Evolutionary conservation across 352 stramenopile species (phyloP).

Genomic region (Globisporangium orthogonon): DNA sequence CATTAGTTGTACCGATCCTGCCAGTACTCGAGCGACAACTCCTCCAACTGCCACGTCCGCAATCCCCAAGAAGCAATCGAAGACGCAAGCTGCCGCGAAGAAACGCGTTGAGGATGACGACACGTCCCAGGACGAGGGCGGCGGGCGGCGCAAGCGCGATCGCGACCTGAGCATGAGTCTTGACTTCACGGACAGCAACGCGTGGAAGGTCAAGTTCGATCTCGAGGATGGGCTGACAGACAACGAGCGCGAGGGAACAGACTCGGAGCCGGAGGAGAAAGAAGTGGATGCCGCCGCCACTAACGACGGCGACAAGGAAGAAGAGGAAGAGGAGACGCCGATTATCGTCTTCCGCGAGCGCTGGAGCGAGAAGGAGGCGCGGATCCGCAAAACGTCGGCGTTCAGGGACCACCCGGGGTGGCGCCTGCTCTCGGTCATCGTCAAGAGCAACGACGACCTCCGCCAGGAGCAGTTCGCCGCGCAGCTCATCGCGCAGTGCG

Average conservation of each 20-base stretch:
- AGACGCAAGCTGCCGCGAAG: not conserved
- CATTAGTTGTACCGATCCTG: not conserved
- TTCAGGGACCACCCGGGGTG: slow-evolving; percentile 53
- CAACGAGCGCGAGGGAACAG: slow-evolving; percentile 25
- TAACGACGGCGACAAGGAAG: slow-evolving; percentile 12
- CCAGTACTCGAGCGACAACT: not conserved
- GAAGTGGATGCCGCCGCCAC: slow-evolving; percentile 31
- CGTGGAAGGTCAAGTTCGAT: slow-evolving; percentile 72
- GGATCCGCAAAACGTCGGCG: slow-evolving; percentile 48
- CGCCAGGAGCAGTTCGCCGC: slow-evolving; percentile 97
- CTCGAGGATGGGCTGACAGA: slow-evolving; percentile 61
- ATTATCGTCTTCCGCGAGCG: slow-evolving; percentile 81
- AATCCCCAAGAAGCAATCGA: not conserved
- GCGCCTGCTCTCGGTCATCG: slow-evolving; percentile 89
- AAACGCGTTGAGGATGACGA: slow-evolving; percentile 6
- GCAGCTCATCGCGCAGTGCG: slow-evolving; percentile 95
- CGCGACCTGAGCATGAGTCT: slow-evolving; percentile 66
- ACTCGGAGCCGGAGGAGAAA: slow-evolving; percentile 11
- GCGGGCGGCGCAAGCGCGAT: slow-evolving; percentile 17
- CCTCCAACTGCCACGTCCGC: not conserved
- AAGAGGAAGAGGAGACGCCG: slow-evolving; percentile 36
- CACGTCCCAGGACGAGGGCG: slow-evolving; percentile 23
- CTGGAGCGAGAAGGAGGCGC: slow-evolving; percentile 71
- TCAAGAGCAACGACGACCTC: slow-evolving; percentile 98
- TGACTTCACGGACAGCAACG: slow-evolving; percentile 62